A percentile compares a stretch with the other conserved stretches of the same genome.
Evolutionary conservation across 768 basidiomycete genomes (phyloP).

Genomic region (Serendipita indica): DNA sequence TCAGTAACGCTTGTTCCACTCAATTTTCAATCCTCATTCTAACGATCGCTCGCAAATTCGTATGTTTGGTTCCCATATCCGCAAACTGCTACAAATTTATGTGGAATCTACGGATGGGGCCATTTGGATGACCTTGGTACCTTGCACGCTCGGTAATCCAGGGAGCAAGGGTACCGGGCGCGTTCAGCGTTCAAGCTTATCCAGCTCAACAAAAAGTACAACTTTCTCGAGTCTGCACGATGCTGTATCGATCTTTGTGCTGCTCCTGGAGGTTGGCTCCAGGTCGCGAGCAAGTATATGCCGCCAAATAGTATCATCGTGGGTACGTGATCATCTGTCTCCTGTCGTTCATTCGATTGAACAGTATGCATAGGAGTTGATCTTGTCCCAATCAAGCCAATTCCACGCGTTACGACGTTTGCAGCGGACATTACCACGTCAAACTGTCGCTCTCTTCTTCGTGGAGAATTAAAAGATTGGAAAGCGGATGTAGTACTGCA

Average conservation of each 20-base stretch:
- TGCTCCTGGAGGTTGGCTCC: conserved; percentile 97
- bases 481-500: conserved; percentile 97
- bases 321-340: conserved; percentile 35
- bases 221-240: conserved; percentile 73
- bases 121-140: no score
- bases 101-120: no score
- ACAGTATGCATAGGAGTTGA: conserved; percentile 58
- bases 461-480: conserved; percentile 90
- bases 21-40: conserved; percentile 12
- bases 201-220: conserved; percentile 95
- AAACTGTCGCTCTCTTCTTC: conserved; percentile 75
- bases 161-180: conserved; percentile 97
- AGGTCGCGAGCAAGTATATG: conserved; percentile 97
- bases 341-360: neutral
- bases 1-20: conserved; percentile 21
- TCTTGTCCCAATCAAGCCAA: conserved; percentile 88
- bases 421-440: conserved; percentile 88
- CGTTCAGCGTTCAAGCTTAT: conserved; percentile 99
- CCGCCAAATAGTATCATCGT: conserved; percentile 82
- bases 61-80: neutral
- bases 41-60: neutral
- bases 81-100: neutral
- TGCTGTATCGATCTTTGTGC: conserved; percentile 98
- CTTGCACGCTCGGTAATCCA: conserved; percentile 26
- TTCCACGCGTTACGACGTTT: conserved; percentile 84